These are phyloP conservation scores for Helianthus tuberosus DNA, from an alignment of 129 eudicot genomes.

Conservation along the genomic window DNA sequence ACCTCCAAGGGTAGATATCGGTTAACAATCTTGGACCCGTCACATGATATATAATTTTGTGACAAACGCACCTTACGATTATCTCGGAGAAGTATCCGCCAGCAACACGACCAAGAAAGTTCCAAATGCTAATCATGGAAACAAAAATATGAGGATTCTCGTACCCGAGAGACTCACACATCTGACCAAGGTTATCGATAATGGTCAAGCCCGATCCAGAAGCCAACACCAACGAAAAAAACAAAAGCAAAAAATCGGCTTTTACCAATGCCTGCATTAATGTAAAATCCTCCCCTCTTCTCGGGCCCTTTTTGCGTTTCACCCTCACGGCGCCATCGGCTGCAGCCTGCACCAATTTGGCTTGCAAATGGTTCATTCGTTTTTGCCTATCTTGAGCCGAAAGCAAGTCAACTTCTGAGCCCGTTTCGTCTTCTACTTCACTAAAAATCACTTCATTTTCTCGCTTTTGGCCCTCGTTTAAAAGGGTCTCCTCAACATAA, in stretches of 20 bases:
- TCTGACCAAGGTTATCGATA: constrained; percentile 75
- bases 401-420: constrained; percentile 42
- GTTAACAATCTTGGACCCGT: background rate
- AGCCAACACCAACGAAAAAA: constrained; percentile 62
- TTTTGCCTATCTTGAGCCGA: constrained; percentile 45
- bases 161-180: constrained; percentile 64
- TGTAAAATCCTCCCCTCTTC: constrained; percentile 72
- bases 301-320: constrained; percentile 54
- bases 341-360: constrained; percentile 60
- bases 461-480: constrained; percentile 37
- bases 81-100: constrained; percentile 79
- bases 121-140: constrained; percentile 77
- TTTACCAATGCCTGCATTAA: constrained; percentile 58
- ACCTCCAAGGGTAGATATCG: background rate
- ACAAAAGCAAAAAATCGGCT: constrained; percentile 74
- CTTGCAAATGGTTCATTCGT: constrained; percentile 56
- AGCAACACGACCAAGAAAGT: constrained; percentile 76
- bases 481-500: constrained; percentile 39
- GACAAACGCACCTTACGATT: constrained; percentile 44
- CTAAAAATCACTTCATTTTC: constrained; percentile 45
- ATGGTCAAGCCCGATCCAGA: constrained; percentile 74
- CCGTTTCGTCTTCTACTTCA: constrained; percentile 51
- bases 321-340: constrained; percentile 67
- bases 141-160: constrained; percentile 58
- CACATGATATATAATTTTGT: background rate